Percentiles rank a stretch among this genome's conserved stretches.
Evolutionary conservation across 2,329 filamentous ascomycete genomes (phyloP).

Genomic region (Chaetomiaceae sp.): DNA sequence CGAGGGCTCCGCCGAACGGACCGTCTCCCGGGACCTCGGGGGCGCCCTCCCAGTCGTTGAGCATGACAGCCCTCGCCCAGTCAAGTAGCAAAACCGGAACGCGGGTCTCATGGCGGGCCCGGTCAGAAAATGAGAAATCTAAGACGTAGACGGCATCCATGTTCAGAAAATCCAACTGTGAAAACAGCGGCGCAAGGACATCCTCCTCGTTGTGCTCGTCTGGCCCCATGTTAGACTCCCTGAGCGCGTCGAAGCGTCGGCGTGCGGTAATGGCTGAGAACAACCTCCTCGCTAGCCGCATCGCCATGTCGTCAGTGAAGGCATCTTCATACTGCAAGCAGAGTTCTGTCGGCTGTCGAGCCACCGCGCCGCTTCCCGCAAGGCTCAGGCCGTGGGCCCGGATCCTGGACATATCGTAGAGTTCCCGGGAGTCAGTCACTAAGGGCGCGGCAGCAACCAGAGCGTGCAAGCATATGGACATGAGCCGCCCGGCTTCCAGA

Average conservation of each 20-base stretch:
- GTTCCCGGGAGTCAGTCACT: conserved; percentile 41
- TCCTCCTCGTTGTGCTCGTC: conserved; percentile 33
- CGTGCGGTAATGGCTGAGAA: conserved; percentile 53
- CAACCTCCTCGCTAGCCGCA: conserved; percentile 54
- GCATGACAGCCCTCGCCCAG: conserved; percentile 68
- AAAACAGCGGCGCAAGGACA: conserved; percentile 45
- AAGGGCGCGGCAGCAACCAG: conserved; percentile 54
- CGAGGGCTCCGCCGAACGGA: conserved; percentile 70
- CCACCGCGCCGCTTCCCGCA: conserved; percentile 41
- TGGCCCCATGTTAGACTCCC: conserved; percentile 34
- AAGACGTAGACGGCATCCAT: conserved; percentile 42
- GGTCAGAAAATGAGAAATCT: conserved; percentile 46
- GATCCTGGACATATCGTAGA: conserved; percentile 58
- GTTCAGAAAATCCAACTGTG: conserved; percentile 50
- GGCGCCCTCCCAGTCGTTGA: conserved; percentile 76
- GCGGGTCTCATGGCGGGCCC: conserved; percentile 52
- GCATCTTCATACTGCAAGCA: conserved; percentile 59
- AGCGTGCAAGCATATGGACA: conserved; percentile 60
- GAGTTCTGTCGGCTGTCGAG: conserved; percentile 43
- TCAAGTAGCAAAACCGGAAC: conserved; percentile 58
- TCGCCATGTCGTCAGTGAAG: conserved; percentile 56
- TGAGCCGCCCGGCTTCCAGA: conserved; percentile 46
- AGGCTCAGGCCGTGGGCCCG: conserved; percentile 50
- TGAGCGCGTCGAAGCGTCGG: conserved; percentile 46
- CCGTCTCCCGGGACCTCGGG: conserved; percentile 65